Percentiles rank a stretch among this genome's conserved stretches.
These are phyloP conservation scores for Botryotinia calthae DNA, from an alignment of 2,329 filamentous ascomycete genomes.

Conservation along the genomic window DNA sequence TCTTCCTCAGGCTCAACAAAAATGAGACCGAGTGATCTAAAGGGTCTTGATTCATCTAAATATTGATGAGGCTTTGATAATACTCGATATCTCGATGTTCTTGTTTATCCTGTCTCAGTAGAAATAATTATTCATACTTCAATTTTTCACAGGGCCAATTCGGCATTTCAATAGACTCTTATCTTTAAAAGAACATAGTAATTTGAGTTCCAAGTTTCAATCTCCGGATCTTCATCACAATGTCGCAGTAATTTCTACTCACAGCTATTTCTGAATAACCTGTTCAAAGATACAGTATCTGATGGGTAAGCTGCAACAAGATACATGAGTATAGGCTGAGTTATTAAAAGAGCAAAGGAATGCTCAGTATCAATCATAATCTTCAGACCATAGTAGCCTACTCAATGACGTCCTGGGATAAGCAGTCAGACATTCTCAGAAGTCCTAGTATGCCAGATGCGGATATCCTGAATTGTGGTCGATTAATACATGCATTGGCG, in stretches of 20 bases:
- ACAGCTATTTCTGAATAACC: fast-evolving
- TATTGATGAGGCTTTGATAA: background rate
- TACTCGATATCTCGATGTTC: background rate
- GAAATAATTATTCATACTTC: background rate
- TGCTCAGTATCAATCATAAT: background rate
- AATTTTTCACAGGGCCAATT: no score
- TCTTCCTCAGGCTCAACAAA: background rate
- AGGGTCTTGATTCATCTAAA: background rate
- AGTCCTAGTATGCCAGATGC: background rate
- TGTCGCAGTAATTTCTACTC: background rate
- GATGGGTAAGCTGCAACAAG: background rate
- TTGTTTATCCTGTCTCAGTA: fast-evolving
- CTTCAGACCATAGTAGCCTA: background rate
- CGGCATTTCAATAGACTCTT: background rate
- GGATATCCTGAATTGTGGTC: background rate
- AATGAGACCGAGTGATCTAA: background rate
- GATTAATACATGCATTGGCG: background rate
- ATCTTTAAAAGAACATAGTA: background rate
- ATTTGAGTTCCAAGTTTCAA: background rate
- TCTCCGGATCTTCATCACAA: no score
- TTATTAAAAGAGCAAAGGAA: background rate
- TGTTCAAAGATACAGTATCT: background rate
- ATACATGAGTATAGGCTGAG: fast-evolving
- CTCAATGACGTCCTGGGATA: no score
- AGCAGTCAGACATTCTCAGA: background rate